A percentile compares a stretch with the other conserved stretches of the same genome.
These are phyloP conservation scores for Cyberlindnera galapagoensis DNA, from an alignment of 805 yeast species.

Conservation along the genomic window DNA sequence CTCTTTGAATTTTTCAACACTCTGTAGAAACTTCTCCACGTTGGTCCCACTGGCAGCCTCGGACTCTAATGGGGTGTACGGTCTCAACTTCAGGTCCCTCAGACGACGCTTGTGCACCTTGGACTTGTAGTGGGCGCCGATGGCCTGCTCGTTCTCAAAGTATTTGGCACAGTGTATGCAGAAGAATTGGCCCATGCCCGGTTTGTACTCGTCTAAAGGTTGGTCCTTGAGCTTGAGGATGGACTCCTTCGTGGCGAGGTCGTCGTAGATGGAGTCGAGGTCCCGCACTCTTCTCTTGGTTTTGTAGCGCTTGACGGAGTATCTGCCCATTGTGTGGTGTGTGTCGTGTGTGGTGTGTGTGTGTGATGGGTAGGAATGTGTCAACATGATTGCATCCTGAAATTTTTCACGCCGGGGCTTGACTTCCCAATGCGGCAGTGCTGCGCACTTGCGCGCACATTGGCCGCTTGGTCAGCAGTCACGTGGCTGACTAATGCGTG, in stretches of 20 bases:
- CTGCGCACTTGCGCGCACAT: too few relatives aligned
- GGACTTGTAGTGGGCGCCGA: slow-evolving; percentile 64
- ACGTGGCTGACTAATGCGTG: too few relatives aligned
- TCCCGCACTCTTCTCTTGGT: slow-evolving; percentile 85
- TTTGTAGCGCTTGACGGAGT: slow-evolving; percentile 79
- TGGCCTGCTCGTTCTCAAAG: slow-evolving; percentile 70
- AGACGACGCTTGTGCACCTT: slow-evolving; percentile 86
- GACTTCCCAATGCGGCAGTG: slow-evolving; percentile 5
- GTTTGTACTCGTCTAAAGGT: slow-evolving; percentile 79
- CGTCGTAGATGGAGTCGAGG: slow-evolving; percentile 74
- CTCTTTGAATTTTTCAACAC: slow-evolving; percentile 55
- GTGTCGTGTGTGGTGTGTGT: slow-evolving; percentile 2
- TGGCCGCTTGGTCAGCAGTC: too few relatives aligned
- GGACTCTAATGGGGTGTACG: slow-evolving; percentile 83
- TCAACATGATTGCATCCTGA: too few relatives aligned
- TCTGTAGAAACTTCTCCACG: slow-evolving; percentile 55
- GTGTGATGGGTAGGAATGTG: too few relatives aligned
- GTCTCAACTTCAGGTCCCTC: slow-evolving; percentile 65
- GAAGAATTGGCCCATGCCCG: slow-evolving; percentile 92
- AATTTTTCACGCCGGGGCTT: too few relatives aligned
- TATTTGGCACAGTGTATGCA: slow-evolving; percentile 94
- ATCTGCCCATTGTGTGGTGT: slow-evolving; percentile 63
- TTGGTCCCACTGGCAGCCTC: slow-evolving; percentile 87
- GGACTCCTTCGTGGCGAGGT: slow-evolving; percentile 58
- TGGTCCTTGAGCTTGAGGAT: slow-evolving; percentile 68